Evolutionary conservation across 2,329 filamentous ascomycete genomes (phyloP).

Genomic region (Elsinoe australis): DNA sequence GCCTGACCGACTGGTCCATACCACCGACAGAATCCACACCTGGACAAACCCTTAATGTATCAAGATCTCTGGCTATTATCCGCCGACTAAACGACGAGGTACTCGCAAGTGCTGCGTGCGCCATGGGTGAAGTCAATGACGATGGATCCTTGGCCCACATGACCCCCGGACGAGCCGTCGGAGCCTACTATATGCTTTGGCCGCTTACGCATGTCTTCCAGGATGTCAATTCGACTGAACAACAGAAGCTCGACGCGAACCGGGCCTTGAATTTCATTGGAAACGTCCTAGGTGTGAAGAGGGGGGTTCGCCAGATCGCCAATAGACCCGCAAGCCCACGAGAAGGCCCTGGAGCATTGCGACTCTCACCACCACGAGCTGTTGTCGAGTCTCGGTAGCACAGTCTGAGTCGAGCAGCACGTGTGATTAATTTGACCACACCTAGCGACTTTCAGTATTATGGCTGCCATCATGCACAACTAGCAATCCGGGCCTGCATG

Average conservation of each 20-base stretch:
- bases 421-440: background rate
- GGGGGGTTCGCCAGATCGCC: slow-evolving; percentile 7
- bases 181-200: slow-evolving; percentile 16
- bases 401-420: background rate
- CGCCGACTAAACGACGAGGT: slow-evolving; percentile 13
- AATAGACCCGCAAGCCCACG: slow-evolving; percentile 10
- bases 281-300: slow-evolving; percentile 14
- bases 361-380: slow-evolving; percentile 5
- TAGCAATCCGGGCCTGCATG: too few relatives aligned
- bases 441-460: too few relatives aligned
- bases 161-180: slow-evolving; percentile 15
- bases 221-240: slow-evolving; percentile 2
- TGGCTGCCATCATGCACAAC: too few relatives aligned
- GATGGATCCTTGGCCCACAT: slow-evolving; percentile 10
- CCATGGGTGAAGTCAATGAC: slow-evolving; percentile 12
- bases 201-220: slow-evolving; percentile 10
- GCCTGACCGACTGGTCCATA: slow-evolving; percentile 15
- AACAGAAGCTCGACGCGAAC: slow-evolving; percentile 12
- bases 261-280: slow-evolving; percentile 15
- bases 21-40: background rate
- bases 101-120: slow-evolving; percentile 8
- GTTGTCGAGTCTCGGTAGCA: slow-evolving; percentile 3
- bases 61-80: background rate
- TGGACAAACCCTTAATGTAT: background rate
- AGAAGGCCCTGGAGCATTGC: background rate